Base-by-base conservation (phyloP, 352 stramenopile genomes). In the Phytophthora uliginosa region DNA sequence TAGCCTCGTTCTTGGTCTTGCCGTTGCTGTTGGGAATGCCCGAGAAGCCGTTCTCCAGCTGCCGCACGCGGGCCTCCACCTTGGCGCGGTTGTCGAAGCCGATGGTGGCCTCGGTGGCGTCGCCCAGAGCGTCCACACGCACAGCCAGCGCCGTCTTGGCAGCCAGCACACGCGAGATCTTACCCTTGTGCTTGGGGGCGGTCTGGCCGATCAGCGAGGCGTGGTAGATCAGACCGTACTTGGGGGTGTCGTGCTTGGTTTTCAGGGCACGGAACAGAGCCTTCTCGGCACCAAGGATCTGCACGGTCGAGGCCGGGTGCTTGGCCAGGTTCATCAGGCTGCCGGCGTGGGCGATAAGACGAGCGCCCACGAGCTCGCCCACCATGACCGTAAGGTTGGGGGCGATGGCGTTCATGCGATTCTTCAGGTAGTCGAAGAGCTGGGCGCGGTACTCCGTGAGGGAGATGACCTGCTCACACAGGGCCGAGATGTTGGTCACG, bases 191-290 rank as follows among this genome's bases (percentile, higher is more conserved):
- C 90, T 99, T 99, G 4, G 98, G 95, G n/a, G 95, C 92, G 2
- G 98, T 98, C 82, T 99, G 98, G 36, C 98, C 98, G 65, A 99
- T 99, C 8, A 99, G 85, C 66, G 96, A 99, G 6, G 98, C 98
- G 85, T 99, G 98, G 84, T 99, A 99, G 78, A 99, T 99, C n/a
- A 99, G 90, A 85, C 98, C 98, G 83, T 99, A 99, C 85, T 99
- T 99, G 9, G 98, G 98, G 12, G 98, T 99, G 80, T 99, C 97
- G 78, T 99, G 96, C 84, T 99, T 99, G 10, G 98, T 99, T 88
- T 99, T 99, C 2, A 99, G 89, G 9, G 98, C 98, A 71, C 98
- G 95, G 90, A 99, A 99, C 4, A 99, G 92, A 18, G 98, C 98
- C 89, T 99, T 99, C 83, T 99, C 98, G 12, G 98, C 98, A 73